Base-by-base conservation (phyloP, 768 basidiomycete genomes). In the Phaffia australis region DNA sequence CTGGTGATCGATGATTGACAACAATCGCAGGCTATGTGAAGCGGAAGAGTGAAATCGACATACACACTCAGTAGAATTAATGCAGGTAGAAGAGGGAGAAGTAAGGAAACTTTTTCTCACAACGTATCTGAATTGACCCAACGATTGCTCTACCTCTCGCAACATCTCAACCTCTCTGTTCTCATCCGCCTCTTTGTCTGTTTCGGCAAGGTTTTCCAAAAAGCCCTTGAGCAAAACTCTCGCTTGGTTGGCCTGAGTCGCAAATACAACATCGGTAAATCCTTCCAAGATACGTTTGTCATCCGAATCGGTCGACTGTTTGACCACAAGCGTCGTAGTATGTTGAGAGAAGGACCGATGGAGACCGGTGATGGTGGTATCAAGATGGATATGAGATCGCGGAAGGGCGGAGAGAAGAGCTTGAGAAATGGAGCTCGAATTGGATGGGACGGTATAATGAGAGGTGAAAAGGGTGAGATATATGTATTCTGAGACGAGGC, bases 191-290 rank as follows among this genome's bases (percentile, higher is more conserved):
- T 63, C 19, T 46, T 57, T 56, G 29, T 65, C 59, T 5, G 21
- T 3, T 3, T 58, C 32, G 21, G 25, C 23, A 29, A 76, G 56
- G 25, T 56, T 60, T 11, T 61, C 50, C 29, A 70, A 64, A 25
- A 74, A 64, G 57, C 69, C 78, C 0, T 75, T 73, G 18, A 88
- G 75, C 5, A 88, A 75, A 6, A 79, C 78, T 18, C 78, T 75
- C 18, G 85, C 86, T 32, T 82, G 81, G 57, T 82, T 82, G 7
- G 87, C 87, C 73, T 88, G 87, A 0, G 87, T 88, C 6, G 85
- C 87, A 58, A 88, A 79, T 7, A 88, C 76, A 65, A 90, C 76
- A 72, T 86, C 84, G 58, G 82, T 80, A 71, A 88, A 88, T 8
- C 83, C 84, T 7, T 69, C 14, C 70, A 49, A 5, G 25, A 52